Evolutionary conservation across 2,329 filamentous ascomycete species (phyloP), one percentile per base, ranked within the genome.

Genomic region (Gaeumannomyces tritici): DNA sequence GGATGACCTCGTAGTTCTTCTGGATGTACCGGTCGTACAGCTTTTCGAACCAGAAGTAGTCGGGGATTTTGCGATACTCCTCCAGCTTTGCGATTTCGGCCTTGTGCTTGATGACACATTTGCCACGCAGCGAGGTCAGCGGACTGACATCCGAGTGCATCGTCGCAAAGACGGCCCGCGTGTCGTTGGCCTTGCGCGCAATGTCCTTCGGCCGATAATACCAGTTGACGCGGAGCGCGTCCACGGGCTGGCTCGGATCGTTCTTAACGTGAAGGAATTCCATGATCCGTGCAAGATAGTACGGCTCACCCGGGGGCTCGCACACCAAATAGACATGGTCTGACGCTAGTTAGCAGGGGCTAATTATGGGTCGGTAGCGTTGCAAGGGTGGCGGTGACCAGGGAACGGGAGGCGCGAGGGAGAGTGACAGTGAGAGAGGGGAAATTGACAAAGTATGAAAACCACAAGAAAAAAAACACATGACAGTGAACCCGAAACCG

Each of bases 131-230:
- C 57, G 95, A 91, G 60, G 92, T 92, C 70, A 99, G 81, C 63
- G 95, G 95, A 73, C 91, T 96, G 65, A 92, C 89, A 78, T 99
- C 95, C 29, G 95, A 98, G 76, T 99, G 95, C 95, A 99, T 99
- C 33, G 95, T 96, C 65, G 92, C 93, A 76, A 93, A 97, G 61
- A 99, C 86, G 70, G 93, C 82, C 65, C 95, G 89, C 64, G 90
- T 93, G 79, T 99, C 95, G 73, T 90, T 89, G 68, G 90, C 89
- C 77, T 93, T 95, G 69, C 93, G 90, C 68, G 91, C 90, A 71
- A 98, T 96, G 76, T 99, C 95, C 75, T 95, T 92, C 63, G 95
- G 93, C 55, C 95, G 87, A 75, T 98, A 98, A 76, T 93, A 97
- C 95, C 95, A 99, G 77, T 99, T 99, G 71, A 98, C 90, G 68